phyloP scores from a whole-genome alignment of 2,329 filamentous ascomycete genomes.

The Chalaropsis ovoidea region DNA sequence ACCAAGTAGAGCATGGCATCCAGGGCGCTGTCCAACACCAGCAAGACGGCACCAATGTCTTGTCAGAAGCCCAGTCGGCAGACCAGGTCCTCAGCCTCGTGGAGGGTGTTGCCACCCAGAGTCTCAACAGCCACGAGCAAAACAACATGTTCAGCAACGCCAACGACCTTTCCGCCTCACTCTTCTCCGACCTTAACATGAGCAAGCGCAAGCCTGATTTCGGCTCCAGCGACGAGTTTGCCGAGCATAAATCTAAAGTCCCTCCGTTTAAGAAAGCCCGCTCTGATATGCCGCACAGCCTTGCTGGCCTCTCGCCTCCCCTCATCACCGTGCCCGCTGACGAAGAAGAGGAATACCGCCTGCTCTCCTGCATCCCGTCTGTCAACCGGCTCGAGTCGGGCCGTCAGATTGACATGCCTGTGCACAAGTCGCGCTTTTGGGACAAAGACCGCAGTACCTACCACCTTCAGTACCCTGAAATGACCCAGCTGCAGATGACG shows the following conservation, averaged over 20 bases:
- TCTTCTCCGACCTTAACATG: slow-evolving; percentile 34
- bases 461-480: slow-evolving; percentile 54
- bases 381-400: slow-evolving; percentile 41
- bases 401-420: slow-evolving; percentile 49
- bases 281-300: slow-evolving; percentile 33
- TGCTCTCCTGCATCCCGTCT: slow-evolving; percentile 43
- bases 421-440: slow-evolving; percentile 51
- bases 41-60: not conserved
- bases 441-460: slow-evolving; percentile 45
- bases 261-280: slow-evolving; percentile 45
- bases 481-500: slow-evolving; percentile 50
- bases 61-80: slow-evolving; percentile 33
- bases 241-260: slow-evolving; percentile 27
- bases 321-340: slow-evolving; percentile 30
- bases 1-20: slow-evolving; percentile 25
- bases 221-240: slow-evolving; percentile 45
- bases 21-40: not conserved
- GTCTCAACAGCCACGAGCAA: slow-evolving; percentile 33
- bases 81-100: slow-evolving; percentile 45
- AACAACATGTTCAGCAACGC: slow-evolving; percentile 5
- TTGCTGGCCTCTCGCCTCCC: not conserved
- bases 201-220: slow-evolving; percentile 48
- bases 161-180: not conserved
- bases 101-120: slow-evolving; percentile 46
- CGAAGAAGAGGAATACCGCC: slow-evolving; percentile 37